Evolutionary conservation across 176 grass and related monocot species (phyloP), one percentile per base, ranked within the genome.

Genomic region (Juncus inflexus): DNA sequence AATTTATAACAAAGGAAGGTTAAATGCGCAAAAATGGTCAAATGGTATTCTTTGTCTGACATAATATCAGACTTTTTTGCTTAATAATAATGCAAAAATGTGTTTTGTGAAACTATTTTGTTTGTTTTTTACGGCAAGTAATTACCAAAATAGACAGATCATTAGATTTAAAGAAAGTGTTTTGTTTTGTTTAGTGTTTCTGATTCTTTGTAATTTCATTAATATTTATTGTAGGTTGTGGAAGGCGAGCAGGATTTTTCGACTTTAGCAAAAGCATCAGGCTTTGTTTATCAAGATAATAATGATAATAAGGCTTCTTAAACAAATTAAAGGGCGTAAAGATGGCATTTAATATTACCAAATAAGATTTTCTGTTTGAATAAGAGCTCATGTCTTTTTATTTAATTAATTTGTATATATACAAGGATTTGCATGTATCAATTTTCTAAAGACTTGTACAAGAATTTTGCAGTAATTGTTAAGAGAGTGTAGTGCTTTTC

Each of bases 161-260:
- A 54, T n/a, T n/a, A n/a, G n/a, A n/a, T n/a, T n/a, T n/a, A n/a
- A n/a, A n/a, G n/a, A n/a, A n/a, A n/a, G n/a, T n/a, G n/a, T n/a
- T n/a, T n/a, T n/a, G n/a, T n/a, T n/a, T 28, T 14, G 4, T 66
- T 63, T 54, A 62, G 12, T 35, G 14, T 70, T 37, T 45, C 15
- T 69, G 9, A 50, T 10, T 40, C 3, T 15, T 13, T 56, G 7
- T 12, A 58, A 3, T 49, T 58, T 0, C 6, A 15, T 67, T 81
- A 3, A 43, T n/a, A 8, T 65, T 55, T 50, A 11, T 61, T 65
- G 10, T 74, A 96, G 87, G 71, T 91, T 72, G 38, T 91, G 58
- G 87, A 74, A 0, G 87, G 92, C 7, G 92, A 96, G 55, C 84
- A 91, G 57, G 87, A 96, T 41, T 80, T 96, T 7, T 47, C 78